Conservation (phyloP, 441 rosid genomes). For the Adansonia madagascariensis region DNA sequence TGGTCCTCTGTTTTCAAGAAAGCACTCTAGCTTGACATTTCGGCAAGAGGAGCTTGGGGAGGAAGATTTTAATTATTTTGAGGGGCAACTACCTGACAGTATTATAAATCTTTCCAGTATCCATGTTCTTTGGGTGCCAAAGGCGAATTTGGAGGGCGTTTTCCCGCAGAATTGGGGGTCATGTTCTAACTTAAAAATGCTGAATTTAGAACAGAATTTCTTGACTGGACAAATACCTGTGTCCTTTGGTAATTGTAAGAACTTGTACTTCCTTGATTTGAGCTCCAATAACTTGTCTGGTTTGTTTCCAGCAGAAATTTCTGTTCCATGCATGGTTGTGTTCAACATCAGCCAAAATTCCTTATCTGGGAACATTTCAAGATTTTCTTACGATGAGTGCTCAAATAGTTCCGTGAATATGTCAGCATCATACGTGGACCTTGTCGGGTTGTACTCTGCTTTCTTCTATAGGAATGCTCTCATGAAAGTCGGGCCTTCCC, state of each 20-base stretch:
- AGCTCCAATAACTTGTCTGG: slow-evolving; percentile 60
- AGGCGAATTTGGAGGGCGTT: slow-evolving; percentile 49
- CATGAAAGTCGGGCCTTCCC: slow-evolving; percentile 31
- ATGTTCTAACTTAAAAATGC: slow-evolving; percentile 55
- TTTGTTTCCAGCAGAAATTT: slow-evolving; percentile 39
- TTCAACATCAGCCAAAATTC: slow-evolving; percentile 55
- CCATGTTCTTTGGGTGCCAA: slow-evolving; percentile 60
- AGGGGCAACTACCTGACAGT: slow-evolving; percentile 47
- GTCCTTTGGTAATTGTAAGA: slow-evolving; percentile 47
- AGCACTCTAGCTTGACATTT: slow-evolving; percentile 24
- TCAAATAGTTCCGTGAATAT: slow-evolving; percentile 32
- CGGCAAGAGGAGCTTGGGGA: slow-evolving; percentile 36
- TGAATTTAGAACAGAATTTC: slow-evolving; percentile 56
- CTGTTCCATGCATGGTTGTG: slow-evolving; percentile 57
- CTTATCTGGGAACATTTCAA: slow-evolving; percentile 50
- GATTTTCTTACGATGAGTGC: slow-evolving; percentile 38
- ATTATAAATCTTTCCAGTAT: slow-evolving; percentile 51
- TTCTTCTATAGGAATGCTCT: slow-evolving; percentile 39
- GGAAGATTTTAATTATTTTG: slow-evolving; percentile 45
- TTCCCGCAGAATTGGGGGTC: slow-evolving; percentile 51
- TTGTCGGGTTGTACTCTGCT: slow-evolving; percentile 27
- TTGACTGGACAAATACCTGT: slow-evolving; percentile 48
- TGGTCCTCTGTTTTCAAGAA: slow-evolving; percentile 41
- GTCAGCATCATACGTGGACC: slow-evolving; percentile 30
- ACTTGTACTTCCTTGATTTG: slow-evolving; percentile 57